Evolutionary conservation across 1,284 basidiomycete genomes (phyloP).

Genomic region (Meripilus lineatus): DNA sequence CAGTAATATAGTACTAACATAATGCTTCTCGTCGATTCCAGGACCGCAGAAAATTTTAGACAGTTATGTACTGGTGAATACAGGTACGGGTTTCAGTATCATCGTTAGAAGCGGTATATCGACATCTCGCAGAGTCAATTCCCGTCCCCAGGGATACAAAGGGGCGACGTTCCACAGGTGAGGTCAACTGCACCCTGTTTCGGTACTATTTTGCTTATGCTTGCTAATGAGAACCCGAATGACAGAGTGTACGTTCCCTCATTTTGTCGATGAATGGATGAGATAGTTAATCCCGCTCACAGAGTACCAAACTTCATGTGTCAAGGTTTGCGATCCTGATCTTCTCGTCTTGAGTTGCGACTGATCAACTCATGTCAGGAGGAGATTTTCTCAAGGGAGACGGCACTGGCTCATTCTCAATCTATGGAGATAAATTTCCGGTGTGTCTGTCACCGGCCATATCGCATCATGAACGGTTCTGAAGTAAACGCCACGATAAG

Average conservation of each 20-base stretch:
- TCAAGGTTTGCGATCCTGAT: conserved; percentile 53
- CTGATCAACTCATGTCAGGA: conserved; percentile 35
- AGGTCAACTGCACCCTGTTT: conserved; percentile 14
- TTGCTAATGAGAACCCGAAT: no score
- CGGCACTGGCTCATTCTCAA: conserved; percentile 91
- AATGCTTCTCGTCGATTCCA: conserved; percentile 6
- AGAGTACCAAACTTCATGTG: conserved; percentile 84
- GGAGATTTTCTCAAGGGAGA: conserved; percentile 89
- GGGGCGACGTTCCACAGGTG: conserved; percentile 89
- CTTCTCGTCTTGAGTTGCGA: not conserved
- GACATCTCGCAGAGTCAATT: conserved; percentile 72
- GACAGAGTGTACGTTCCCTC: no score
- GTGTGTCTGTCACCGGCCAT: conserved; percentile 32
- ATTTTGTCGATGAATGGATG: no score
- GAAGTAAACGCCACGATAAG: no score
- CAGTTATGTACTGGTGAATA: conserved; percentile 96
- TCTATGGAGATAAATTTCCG: conserved; percentile 92
- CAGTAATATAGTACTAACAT: conserved; percentile 4
- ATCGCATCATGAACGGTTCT: no score
- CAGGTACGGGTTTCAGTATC: conserved; percentile 47
- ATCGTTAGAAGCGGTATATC: no score
- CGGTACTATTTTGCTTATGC: conserved; percentile 8
- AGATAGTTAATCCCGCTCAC: no score
- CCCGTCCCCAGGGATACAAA: conserved; percentile 87
- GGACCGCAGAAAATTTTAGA: conserved; percentile 94